These are phyloP conservation scores for Suillus spraguei DNA, from an alignment of 768 basidiomycete genomes.

Conservation along the genomic window DNA sequence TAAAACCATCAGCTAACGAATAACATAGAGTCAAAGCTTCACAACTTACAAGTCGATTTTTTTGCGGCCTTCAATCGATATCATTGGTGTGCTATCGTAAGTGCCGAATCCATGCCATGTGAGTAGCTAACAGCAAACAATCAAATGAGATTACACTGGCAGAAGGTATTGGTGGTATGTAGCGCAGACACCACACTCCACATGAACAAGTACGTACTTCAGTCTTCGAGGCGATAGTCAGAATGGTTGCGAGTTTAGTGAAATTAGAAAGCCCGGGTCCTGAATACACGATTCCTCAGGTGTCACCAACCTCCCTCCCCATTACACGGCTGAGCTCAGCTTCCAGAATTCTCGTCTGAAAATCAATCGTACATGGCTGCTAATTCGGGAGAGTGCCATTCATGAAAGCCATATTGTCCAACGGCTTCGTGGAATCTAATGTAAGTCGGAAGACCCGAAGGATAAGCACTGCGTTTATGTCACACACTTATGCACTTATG, in stretches of 20 bases:
- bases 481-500: not conserved
- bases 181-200: no score
- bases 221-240: not conserved
- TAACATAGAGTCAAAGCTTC: no score
- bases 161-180: no score
- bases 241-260: not conserved
- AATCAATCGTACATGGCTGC: constrained; percentile 56
- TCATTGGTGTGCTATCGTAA: no score
- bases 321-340: constrained; percentile 4
- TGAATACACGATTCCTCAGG: not conserved
- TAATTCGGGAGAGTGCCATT: not conserved
- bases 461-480: not conserved
- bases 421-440: constrained; percentile 45
- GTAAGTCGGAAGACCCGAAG: constrained; percentile 17
- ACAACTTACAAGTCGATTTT: no score
- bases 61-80: no score
- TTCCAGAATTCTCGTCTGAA: constrained; percentile 43
- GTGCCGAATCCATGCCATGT: no score
- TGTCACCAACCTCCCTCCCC: not conserved
- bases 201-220: not conserved
- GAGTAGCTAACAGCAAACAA: no score
- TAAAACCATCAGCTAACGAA: no score
- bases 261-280: not conserved
- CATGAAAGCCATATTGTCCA: constrained; percentile 59
- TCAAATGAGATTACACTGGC: no score